phyloP scores from a whole-genome alignment of 2,329 filamentous ascomycete species.

The Fusarium oxysporum region DNA sequence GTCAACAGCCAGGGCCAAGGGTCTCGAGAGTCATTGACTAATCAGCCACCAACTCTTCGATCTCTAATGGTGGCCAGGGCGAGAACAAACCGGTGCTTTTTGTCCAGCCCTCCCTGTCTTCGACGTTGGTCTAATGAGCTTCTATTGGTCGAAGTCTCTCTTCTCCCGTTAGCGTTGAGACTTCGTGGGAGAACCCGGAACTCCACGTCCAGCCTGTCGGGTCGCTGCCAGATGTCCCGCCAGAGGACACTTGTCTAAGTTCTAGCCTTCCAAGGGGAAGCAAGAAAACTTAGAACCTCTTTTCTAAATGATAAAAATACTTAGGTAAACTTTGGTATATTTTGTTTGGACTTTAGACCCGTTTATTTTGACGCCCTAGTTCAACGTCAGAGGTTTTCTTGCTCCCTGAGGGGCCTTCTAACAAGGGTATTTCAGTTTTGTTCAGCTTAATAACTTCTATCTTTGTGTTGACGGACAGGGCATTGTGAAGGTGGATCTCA shows the following conservation, averaged over 20 bases:
- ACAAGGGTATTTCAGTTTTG: conserved; percentile 26
- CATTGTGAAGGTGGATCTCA: conserved; percentile 21
- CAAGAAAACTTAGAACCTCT: no score
- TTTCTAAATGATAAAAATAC: no score
- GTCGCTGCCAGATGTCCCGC: conserved; percentile 43
- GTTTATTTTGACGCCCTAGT: no score
- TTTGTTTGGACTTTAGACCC: no score
- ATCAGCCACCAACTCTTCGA: conserved; percentile 30
- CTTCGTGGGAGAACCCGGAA: conserved; percentile 50
- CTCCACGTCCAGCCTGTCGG: conserved; percentile 47
- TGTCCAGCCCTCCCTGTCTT: conserved; percentile 33
- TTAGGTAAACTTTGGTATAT: no score
- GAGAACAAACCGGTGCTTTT: conserved; percentile 50
- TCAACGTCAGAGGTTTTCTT: no score
- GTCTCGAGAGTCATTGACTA: conserved; percentile 33
- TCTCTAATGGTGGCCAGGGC: conserved; percentile 41
- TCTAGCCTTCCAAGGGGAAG: background rate
- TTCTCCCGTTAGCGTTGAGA: conserved; percentile 33
- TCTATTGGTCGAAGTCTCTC: conserved; percentile 26
- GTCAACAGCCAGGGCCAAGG: conserved; percentile 19
- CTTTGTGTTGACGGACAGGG: background rate
- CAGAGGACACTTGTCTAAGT: background rate
- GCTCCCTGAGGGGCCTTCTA: background rate
- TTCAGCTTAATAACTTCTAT: background rate
- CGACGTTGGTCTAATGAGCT: conserved; percentile 10